Conservation (phyloP, 2,329 filamentous ascomycete species). For the Cytospora piceicola region DNA sequence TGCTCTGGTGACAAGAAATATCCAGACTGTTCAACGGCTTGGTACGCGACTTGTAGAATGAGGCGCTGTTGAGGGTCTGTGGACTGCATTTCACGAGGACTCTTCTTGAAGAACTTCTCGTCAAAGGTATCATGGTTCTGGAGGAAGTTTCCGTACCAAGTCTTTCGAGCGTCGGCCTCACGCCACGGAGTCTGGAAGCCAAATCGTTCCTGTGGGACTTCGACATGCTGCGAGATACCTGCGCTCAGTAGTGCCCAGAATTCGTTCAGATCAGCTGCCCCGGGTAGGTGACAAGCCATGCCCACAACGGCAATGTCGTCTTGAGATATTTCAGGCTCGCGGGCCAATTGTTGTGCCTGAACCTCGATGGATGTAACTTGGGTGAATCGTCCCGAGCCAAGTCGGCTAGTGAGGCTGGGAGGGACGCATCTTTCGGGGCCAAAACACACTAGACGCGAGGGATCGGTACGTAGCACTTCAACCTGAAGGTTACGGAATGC, state of each 20-base stretch:
- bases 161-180: not conserved
- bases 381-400: not conserved
- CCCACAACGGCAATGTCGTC: slow-evolving; percentile 44
- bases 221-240: slow-evolving; percentile 22
- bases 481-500: not conserved
- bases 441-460: not conserved
- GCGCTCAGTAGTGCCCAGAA: slow-evolving; percentile 32
- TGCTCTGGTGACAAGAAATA: slow-evolving; percentile 36
- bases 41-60: slow-evolving; percentile 46
- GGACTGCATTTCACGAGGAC: slow-evolving; percentile 39
- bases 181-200: slow-evolving; percentile 25
- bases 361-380: not conserved
- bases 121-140: slow-evolving; percentile 41
- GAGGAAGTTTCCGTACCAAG: slow-evolving; percentile 36
- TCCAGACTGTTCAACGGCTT: slow-evolving; percentile 40
- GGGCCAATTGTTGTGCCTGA: not conserved
- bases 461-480: not conserved
- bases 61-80: slow-evolving; percentile 47
- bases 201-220: slow-evolving; percentile 16
- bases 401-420: not conserved
- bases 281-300: slow-evolving; percentile 42
- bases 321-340: not conserved
- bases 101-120: slow-evolving; percentile 47
- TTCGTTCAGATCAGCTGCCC: slow-evolving; percentile 31
- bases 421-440: slow-evolving; percentile 1